Evolutionary conservation across 2,329 filamentous ascomycete species (phyloP).

Genomic region (Fusarium ramigenum): DNA sequence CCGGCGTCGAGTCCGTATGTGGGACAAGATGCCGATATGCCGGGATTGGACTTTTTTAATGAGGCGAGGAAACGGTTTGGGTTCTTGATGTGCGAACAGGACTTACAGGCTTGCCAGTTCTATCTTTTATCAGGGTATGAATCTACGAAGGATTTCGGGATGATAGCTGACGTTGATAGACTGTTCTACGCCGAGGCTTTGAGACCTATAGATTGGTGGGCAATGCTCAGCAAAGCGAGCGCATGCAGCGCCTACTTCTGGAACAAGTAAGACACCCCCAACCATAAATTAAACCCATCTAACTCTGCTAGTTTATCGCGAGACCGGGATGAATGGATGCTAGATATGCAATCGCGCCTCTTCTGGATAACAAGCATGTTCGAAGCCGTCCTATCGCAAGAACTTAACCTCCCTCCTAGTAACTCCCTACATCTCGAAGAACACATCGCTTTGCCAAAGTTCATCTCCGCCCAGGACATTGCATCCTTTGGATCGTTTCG

Average conservation of each 20-base stretch:
- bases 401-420: conserved; percentile 22
- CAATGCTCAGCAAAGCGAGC: conserved; percentile 30
- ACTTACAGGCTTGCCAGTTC: conserved; percentile 23
- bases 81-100: conserved; percentile 25
- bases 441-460: conserved; percentile 24
- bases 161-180: background rate
- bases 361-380: conserved; percentile 40
- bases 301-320: background rate
- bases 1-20: background rate
- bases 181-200: conserved; percentile 30
- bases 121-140: conserved; percentile 28
- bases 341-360: conserved; percentile 31
- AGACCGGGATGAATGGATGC: conserved; percentile 33
- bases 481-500: conserved; percentile 28
- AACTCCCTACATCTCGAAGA: conserved; percentile 24
- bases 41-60: conserved; percentile 20
- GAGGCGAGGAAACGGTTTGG: conserved; percentile 32
- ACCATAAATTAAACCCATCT: fast-evolving
- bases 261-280: background rate
- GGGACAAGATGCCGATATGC: background rate
- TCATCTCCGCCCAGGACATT: conserved; percentile 29
- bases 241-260: conserved; percentile 31
- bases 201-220: conserved; percentile 27
- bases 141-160: too few species aligned
- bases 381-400: conserved; percentile 26